These are phyloP conservation scores for Pseudozyma pruni DNA, from an alignment of 1,284 basidiomycete genomes.

Conservation along the genomic window DNA sequence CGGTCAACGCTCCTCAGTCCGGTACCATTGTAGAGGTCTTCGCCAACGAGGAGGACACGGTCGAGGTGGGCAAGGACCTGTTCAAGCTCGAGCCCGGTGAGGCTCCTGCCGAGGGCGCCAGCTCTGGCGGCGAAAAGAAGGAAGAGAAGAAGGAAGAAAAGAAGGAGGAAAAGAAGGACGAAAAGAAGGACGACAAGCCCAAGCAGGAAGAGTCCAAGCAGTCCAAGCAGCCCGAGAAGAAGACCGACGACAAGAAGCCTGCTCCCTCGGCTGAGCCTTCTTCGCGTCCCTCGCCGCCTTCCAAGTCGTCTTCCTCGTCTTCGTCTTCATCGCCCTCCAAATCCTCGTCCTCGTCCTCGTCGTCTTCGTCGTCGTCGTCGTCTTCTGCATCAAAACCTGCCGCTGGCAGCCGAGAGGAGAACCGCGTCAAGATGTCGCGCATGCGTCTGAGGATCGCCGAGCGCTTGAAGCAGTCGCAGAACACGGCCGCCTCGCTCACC, in stretches of 20 bases:
- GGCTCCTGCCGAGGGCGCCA: conserved; percentile 72
- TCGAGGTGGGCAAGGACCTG: conserved; percentile 92
- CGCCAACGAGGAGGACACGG: conserved; percentile 91
- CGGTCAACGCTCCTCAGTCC: conserved; percentile 90
- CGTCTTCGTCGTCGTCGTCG: conserved; percentile 11
- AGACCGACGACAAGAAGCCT: conserved; percentile 68
- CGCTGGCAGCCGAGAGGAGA: conserved; percentile 77
- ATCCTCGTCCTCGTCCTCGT: conserved; percentile 8
- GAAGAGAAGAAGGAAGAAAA: conserved; percentile 62
- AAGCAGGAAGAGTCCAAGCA: conserved; percentile 49
- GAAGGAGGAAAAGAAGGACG: conserved; percentile 68
- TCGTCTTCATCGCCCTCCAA: conserved; percentile 24
- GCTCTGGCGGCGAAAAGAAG: conserved; percentile 67
- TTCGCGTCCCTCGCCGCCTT: conserved; percentile 26
- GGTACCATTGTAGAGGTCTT: conserved; percentile 89
- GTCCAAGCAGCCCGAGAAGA: conserved; percentile 67
- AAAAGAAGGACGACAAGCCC: conserved; percentile 66
- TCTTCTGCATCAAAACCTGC: conserved; percentile 43
- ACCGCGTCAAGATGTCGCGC: conserved; percentile 74
- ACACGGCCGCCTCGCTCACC: conserved; percentile 93
- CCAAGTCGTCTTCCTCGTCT: conserved; percentile 25
- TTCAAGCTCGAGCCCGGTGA: conserved; percentile 87
- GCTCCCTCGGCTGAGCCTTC: conserved; percentile 31
- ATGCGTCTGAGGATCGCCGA: conserved; percentile 98
- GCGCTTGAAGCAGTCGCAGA: conserved; percentile 97